Evolutionary conservation across 106 monocot species (phyloP), one percentile per base, ranked within the genome.

Genomic region (Dendrobium catenatum): DNA sequence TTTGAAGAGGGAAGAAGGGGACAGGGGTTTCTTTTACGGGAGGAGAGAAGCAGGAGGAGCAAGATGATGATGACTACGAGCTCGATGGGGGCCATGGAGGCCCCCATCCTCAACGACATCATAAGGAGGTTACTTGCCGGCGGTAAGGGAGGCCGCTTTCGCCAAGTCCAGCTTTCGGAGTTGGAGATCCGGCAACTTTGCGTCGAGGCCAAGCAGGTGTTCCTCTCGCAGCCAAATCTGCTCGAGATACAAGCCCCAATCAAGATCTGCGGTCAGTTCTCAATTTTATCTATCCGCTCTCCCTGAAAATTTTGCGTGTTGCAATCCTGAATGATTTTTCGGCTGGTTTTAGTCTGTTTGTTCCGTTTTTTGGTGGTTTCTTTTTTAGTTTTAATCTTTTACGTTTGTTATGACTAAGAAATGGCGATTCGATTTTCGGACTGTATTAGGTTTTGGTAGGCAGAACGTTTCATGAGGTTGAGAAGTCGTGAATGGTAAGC

Each of bases 161-260:
- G 72, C 55, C 90, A 91, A 86, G 88, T 91, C 31, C 84, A 86
- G 86, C 83, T 92, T 6, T 89, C 87, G 55, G 92, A 92, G 82
- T 68, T 85, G 51, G 92, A 92, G 87, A 92, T 92, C 80, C 83
- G 92, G 26, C 89, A 87, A 82, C 92, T 92, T 67, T 89, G 89
- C 85, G 83, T 87, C 48, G 87, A 89, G 64, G 83, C 85, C 20
- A 87, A 88, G 72, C 72, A 81, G 51, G 86, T 93, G 55, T 86
- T 93, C 48, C 82, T 90, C 19, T 83, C 88, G 27, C 88, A 93
- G 88, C 90, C 93, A 10, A 88, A 83, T 64, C 90, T 93, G 17
- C 86, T 93, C 55, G 51, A 84, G 40, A 31, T 93, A 11, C 72
- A 72, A 54, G 90, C 93, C 47, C 93, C 93, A 24, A 76, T 93